Percentiles rank a stretch among this genome's conserved stretches.
Conservation (phyloP, 2,329 filamentous ascomycete genomes). For the Ilyonectria destructans region DNA sequence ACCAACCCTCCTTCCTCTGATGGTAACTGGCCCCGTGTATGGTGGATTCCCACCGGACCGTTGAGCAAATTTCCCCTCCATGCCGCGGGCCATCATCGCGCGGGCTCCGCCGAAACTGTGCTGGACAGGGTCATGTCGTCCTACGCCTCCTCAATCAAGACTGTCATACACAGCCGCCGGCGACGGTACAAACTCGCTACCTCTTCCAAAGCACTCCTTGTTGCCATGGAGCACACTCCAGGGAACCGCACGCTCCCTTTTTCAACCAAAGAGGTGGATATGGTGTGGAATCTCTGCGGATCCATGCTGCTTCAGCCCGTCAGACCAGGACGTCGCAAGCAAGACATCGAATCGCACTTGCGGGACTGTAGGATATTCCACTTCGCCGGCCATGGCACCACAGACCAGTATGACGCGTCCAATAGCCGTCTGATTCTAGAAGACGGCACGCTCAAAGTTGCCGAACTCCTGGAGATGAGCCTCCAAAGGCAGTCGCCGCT, state of each 20-base stretch:
- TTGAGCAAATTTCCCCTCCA: background rate
- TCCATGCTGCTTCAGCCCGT: background rate
- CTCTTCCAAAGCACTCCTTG: background rate
- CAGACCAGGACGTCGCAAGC: background rate
- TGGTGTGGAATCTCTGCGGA: background rate
- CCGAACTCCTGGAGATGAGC: background rate
- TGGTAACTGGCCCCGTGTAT: background rate
- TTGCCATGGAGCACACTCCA: background rate
- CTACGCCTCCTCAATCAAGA: background rate
- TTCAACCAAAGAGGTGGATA: background rate
- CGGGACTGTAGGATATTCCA: background rate
- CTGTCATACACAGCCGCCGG: background rate
- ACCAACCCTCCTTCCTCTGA: background rate
- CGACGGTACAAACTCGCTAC: too few relatives aligned
- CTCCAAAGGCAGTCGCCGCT: background rate
- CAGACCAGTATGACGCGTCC: background rate
- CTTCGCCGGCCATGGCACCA: background rate
- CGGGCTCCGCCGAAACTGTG: background rate
- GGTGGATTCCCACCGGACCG: background rate
- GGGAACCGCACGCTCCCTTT: background rate
- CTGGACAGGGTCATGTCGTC: background rate
- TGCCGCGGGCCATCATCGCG: background rate
- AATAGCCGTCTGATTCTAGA: background rate
- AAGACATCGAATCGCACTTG: background rate
- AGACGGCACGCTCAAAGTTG: background rate